Base-by-base conservation (phyloP, 768 basidiomycete species). In the Lyophyllum semitale region DNA sequence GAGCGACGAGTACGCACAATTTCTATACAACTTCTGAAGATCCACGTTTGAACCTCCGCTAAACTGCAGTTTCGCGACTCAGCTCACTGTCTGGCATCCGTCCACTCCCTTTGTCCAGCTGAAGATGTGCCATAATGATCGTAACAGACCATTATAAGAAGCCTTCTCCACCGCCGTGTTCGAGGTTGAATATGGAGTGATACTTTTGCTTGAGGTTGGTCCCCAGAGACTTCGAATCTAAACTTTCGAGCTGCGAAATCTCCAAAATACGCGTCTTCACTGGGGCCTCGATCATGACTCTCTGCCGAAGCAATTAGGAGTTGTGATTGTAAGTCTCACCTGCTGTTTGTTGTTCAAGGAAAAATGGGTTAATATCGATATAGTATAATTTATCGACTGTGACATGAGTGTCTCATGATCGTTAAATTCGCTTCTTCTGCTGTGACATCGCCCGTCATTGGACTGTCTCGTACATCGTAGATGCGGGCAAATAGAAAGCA, bases 401-500 rank as follows among this genome's bases (percentile, higher is more conserved):
- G 33, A 48, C 32, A 32, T 48, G 32, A 32, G 47, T 27, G 7
- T 33, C 20, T 22, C 33, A 33, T 48, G 32, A 11, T 18, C 9
- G 4, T n/a, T 7, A 8, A 18, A 32, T 29, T 8, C 7, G 8
- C 7, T 7, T 17, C 46, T 18, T 15, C 17, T 17, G 27, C 32
- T 48, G 13, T 29, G 13, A 12, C 1, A 25, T 30, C 27, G 22
- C 23, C 18, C 27, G 8, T 74, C 59, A 95, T 54, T 93, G 84
- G 59, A 96, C 83, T 18, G 80, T 82, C n/a, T n/a, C 88, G 63
- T 88, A 91, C 83, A 90, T 85, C 63, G 78, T 89, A 77, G 87
- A 94, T 15, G 43, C 29, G 15, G 72, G 70, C 9, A 79, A 73
- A 8, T 82, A 79, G 70, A 90, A 95, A 3, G 84, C 81, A 62